These are phyloP conservation scores for Leptodermis oblonga DNA, from an alignment of 257 asterid species.

Conservation along the genomic window DNA sequence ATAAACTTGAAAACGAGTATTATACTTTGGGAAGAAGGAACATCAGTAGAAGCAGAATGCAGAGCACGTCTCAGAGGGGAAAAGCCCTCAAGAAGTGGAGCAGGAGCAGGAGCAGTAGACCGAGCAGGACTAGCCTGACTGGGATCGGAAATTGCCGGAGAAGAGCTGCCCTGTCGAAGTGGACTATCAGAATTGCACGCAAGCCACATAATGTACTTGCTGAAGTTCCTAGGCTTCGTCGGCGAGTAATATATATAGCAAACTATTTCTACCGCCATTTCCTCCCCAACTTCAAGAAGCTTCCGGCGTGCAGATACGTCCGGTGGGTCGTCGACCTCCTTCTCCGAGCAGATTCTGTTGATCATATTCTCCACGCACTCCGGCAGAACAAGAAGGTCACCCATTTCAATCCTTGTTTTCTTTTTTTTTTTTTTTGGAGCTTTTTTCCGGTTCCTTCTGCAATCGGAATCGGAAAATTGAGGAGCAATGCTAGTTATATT, in stretches of 20 bases:
- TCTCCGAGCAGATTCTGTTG: conserved; percentile 19
- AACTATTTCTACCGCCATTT: conserved; percentile 22
- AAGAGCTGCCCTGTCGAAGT: not conserved
- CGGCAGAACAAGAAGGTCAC: conserved; percentile 26
- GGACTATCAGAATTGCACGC: conserved; percentile 6
- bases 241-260: not conserved
- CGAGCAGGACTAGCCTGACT: not conserved
- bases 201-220: conserved; percentile 8
- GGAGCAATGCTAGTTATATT: too few species aligned
- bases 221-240: not conserved
- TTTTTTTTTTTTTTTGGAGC: too few species aligned
- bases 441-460: too few species aligned
- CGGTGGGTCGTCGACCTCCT: conserved; percentile 17
- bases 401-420: too few species aligned
- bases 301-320: conserved; percentile 18
- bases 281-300: conserved; percentile 35
- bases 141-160: too few species aligned
- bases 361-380: conserved; percentile 27
- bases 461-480: too few species aligned
- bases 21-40: not conserved
- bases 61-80: not conserved
- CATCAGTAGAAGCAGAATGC: not conserved
- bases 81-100: not conserved
- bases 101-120: not conserved
- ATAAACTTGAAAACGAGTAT: not conserved